Base-by-base conservation (phyloP, 1,139 yeast species). In the Yamadazyma mexicana region DNA sequence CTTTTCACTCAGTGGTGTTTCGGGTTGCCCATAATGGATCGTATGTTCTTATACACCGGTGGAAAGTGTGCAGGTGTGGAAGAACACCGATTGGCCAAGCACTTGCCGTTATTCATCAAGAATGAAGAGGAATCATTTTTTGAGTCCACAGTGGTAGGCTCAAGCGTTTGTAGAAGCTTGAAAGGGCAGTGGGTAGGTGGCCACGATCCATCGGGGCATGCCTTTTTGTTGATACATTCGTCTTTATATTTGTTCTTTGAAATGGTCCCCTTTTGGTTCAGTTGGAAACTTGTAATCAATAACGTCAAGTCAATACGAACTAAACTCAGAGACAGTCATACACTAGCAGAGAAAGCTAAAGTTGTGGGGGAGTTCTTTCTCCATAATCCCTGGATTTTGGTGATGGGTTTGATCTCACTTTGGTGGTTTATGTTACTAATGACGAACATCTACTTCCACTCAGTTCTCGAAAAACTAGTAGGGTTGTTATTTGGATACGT, bases 171-270 rank as follows among this genome's bases (percentile, higher is more conserved):
- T 56, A 66, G 89, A 33, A 55, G 64, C 20, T 49, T 77, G 17
- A 79, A 77, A 17, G 97, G 97, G 0, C 49, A 65, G 3, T 91
- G 98, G 98, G 58, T 56, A 8, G 97, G 96, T 1, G 98, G 98
- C 0, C 96, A 88, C 56, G 98, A 92, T 64, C 96, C 98, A 11
- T 84, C 94, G 46, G 98, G 98, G 0, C 98, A 92, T 58, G 86
- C 88, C 0, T 92, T 91, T 52, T 59, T 92, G 34, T 63, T 92
- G 41, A 79, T 87, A 3, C 83, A 87, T 46, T 77, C 92, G 40
- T 78, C 87, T 14, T 64, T 87, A 52, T 77, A 84, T 46, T 56
- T 92, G 50, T 73, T 86, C 57, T 79, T 80, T 43, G 98, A 91
- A 56, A 60, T 81, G 6, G 50, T 69, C 18, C 75, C 75, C 8